These are phyloP conservation scores for Antitrichia curtipendula DNA, from an alignment of 225 moss, liverwort and hornwort genomes.

Conservation along the genomic window DNA sequence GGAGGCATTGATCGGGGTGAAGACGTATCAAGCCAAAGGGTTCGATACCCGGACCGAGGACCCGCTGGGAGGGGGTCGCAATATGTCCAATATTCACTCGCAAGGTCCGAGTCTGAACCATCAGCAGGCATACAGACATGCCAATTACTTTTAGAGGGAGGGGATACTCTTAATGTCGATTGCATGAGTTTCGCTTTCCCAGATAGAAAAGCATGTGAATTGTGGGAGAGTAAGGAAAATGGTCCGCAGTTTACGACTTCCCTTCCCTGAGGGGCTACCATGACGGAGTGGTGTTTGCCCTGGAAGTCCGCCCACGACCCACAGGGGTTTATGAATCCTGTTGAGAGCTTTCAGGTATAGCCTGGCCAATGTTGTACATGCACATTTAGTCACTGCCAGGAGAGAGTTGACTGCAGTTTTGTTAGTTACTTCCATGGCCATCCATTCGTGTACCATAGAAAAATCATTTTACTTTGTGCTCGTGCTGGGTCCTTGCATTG, in stretches of 20 bases:
- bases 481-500: background rate
- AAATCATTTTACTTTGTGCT: background rate
- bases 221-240: background rate
- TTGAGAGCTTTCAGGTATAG: conserved; percentile 32
- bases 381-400: conserved; percentile 3
- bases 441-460: conserved; percentile 13
- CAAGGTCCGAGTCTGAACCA: conserved; percentile 45
- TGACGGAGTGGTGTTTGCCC: conserved; percentile 14
- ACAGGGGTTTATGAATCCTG: background rate
- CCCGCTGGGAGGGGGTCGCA: conserved; percentile 20
- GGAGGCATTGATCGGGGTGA: conserved; percentile 43
- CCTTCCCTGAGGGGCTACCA: conserved; percentile 2
- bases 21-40: conserved; percentile 33
- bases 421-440: background rate
- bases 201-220: background rate
- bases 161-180: background rate
- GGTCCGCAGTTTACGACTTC: background rate
- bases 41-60: conserved; percentile 38
- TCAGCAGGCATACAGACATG: conserved; percentile 24
- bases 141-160: conserved; percentile 24
- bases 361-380: conserved; percentile 3
- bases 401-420: conserved; percentile 3
- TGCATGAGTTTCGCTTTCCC: conserved; percentile 20
- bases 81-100: conserved; percentile 13
- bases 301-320: background rate